Conservation (phyloP, 768 basidiomycete genomes). For the Tylopilus balloui region DNA sequence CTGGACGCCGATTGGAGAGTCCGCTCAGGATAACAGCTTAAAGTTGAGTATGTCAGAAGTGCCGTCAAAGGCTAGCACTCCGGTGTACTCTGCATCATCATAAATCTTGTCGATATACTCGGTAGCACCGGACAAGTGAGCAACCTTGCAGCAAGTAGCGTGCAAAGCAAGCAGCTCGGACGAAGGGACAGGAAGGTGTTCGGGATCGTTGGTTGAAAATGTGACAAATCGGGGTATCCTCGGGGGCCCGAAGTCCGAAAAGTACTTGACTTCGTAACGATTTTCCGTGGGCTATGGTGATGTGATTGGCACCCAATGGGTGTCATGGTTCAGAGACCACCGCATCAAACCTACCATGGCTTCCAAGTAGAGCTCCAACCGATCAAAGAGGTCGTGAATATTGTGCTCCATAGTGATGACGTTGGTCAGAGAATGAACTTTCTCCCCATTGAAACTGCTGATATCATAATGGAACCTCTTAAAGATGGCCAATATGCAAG, state of each 20-base stretch:
- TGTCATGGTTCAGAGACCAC: neutral
- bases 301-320: neutral
- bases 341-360: neutral
- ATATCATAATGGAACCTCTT: constrained; percentile 4
- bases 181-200: constrained; percentile 8
- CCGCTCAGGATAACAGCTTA: too few relatives aligned
- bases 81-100: constrained; percentile 8
- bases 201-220: constrained; percentile 1
- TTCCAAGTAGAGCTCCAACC: constrained; percentile 5
- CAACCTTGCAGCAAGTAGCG: constrained; percentile 22
- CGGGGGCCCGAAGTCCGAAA: neutral
- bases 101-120: constrained; percentile 12
- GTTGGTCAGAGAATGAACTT: constrained; percentile 8
- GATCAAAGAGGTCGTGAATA: constrained; percentile 1
- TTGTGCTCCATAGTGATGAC: neutral
- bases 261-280: constrained; percentile 7
- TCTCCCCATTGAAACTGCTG: neutral
- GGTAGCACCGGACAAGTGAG: constrained; percentile 19
- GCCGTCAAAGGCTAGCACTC: too few relatives aligned
- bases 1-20: too few relatives aligned
- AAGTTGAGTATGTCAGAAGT: too few relatives aligned
- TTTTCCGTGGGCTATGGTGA: neutral
- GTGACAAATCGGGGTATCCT: neutral
- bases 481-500: constrained; percentile 2
- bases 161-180: constrained; percentile 15